These are phyloP conservation scores for Globisporangium mamillatum DNA, from an alignment of 352 stramenopile species.

Conservation along the genomic window DNA sequence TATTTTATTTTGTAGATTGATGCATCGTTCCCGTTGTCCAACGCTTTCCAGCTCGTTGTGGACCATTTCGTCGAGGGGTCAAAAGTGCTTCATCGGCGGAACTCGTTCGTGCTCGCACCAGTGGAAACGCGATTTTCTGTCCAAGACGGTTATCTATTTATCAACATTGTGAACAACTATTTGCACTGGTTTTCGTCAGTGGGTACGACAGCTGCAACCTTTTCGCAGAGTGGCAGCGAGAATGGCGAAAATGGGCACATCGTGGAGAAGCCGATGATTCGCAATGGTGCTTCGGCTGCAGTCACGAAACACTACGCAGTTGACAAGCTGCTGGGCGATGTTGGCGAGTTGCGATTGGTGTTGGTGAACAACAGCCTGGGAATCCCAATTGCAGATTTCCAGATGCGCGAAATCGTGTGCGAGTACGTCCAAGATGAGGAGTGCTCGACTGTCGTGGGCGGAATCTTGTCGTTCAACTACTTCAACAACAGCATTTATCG, in stretches of 20 bases:
- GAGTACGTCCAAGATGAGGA: slow-evolving; percentile 87
- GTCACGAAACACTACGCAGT: slow-evolving; percentile 34
- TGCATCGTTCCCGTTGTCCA: slow-evolving; percentile 78
- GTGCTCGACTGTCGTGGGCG: slow-evolving; percentile 74
- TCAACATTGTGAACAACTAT: slow-evolving; percentile 87
- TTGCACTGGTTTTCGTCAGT: slow-evolving; percentile 45
- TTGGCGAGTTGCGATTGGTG: slow-evolving; percentile 80
- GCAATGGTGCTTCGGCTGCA: not conserved
- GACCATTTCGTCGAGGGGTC: slow-evolving; percentile 79
- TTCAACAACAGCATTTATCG: slow-evolving; percentile 92
- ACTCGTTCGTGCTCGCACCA: slow-evolving; percentile 78
- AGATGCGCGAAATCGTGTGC: slow-evolving; percentile 85
- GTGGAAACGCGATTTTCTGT: slow-evolving; percentile 86
- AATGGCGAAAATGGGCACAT: slow-evolving; percentile 10
- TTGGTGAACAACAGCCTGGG: slow-evolving; percentile 88
- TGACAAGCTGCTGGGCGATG: slow-evolving; percentile 83
- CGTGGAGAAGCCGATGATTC: not conserved
- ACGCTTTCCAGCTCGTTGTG: slow-evolving; percentile 79
- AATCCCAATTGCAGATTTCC: slow-evolving; percentile 85
- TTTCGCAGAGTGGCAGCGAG: not conserved
- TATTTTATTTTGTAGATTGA: slow-evolving; percentile 51
- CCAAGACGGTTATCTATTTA: slow-evolving; percentile 79
- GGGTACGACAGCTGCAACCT: not conserved
- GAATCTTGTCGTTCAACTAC: slow-evolving; percentile 82
- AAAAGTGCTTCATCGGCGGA: slow-evolving; percentile 43